Conservation (phyloP, 129 eudicot genomes). For the Flaveria robusta region DNA sequence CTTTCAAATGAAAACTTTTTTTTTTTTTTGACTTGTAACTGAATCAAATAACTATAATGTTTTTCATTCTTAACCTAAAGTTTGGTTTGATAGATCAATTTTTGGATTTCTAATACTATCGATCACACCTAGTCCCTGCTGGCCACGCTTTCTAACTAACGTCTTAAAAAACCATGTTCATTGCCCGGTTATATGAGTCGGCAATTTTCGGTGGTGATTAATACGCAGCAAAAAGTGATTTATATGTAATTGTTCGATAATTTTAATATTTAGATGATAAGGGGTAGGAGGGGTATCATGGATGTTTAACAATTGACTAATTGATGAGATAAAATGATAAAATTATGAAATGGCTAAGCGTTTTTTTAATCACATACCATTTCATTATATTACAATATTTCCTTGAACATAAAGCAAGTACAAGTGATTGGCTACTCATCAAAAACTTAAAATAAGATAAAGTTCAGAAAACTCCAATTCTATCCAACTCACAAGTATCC, state of each 20-base stretch:
- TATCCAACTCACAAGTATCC: neutral
- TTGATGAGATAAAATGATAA: neutral
- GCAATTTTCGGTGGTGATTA: neutral
- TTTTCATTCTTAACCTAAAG: too few relatives aligned
- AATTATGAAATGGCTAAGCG: neutral
- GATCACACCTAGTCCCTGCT: too few relatives aligned
- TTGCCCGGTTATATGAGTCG: neutral
- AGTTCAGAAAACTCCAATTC: slow-evolving; percentile 2
- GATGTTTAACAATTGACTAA: too few relatives aligned
- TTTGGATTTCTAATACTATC: too few relatives aligned
- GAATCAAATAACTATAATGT: too few relatives aligned
- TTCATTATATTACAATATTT: neutral
- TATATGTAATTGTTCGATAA: too few relatives aligned
- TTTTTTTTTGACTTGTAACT: too few relatives aligned
- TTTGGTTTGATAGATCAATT: too few relatives aligned
- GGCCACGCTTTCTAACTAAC: neutral
- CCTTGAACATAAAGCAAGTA: neutral
- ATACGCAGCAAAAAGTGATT: neutral
- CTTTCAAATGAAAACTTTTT: too few relatives aligned
- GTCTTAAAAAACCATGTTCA: neutral
- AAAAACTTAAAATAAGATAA: neutral
- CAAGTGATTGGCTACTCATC: slow-evolving; percentile 9
- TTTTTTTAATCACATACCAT: slow-evolving; percentile 1
- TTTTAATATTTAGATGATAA: too few relatives aligned
- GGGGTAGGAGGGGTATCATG: too few relatives aligned